Evolutionary conservation across 163 green algal species (phyloP), one percentile per base, ranked within the genome.

Genomic region (Prototheca cutis): DNA sequence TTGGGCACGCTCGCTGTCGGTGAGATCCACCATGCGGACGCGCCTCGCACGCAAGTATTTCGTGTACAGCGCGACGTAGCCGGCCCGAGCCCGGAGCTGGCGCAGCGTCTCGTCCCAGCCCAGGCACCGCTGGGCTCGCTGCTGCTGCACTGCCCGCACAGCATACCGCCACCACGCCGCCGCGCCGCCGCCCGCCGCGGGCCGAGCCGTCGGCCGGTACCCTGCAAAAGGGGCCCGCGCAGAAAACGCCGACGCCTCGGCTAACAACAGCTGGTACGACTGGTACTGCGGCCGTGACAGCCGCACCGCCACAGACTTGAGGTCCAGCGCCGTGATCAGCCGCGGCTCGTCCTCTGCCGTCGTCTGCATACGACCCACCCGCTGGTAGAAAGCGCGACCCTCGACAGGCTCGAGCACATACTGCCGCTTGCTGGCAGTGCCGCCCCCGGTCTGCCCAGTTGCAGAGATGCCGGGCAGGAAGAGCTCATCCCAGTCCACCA

Each of bases 141-240:
- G 72, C 21, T 72, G 66, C 40, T 42, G 55, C 10, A 90, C 70
- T 0, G 75, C 78, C 5, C 54, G 68, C 23, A 73, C 48, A 4
- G 83, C 87, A 64, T 95, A 95, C 4, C 62, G 69, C 87, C 87
- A 95, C 87, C 87, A 95, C 10, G 76, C 25, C 3, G 71, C 59
- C 0, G 76, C 81, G 1, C 62, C 61, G 4, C 40, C 17, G 23
- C 72, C 73, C 1, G 59, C 39, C 52, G 58, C 56, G 6, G 87
- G 82, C 13, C 80, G 62, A 47, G 88, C 67, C 47, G 76, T 53
- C 4, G 68, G 65, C 19, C 68, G 48, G 63, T 66, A 73, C 3
- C 32, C 58, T 4, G 21, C 30, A 59, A 87, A 76, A 10, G 78
- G 75, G 27, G 73, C 59, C 23, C 83, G 67, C n/a, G 80, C 80